Evolutionary conservation across 306 rosid genomes (phyloP).

Genomic region (Quercus berberidifolia): DNA sequence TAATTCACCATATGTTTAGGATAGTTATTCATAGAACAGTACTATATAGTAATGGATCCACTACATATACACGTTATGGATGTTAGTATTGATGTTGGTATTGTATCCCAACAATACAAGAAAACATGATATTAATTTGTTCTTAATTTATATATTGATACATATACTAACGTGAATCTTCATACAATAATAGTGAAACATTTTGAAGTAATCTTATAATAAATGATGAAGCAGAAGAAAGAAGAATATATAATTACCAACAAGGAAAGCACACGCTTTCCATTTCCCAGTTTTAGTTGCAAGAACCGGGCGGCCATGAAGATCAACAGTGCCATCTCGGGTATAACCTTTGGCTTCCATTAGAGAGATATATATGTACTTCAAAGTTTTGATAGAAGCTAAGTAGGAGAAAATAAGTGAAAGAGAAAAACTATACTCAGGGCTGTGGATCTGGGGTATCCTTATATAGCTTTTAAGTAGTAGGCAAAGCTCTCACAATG

Average conservation of each 20-base stretch:
- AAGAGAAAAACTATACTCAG: slow-evolving; percentile 11
- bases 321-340: slow-evolving; percentile 79
- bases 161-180: no score
- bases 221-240: background rate
- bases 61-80: no score
- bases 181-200: no score
- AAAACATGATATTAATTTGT: no score
- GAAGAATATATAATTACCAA: slow-evolving; percentile 44
- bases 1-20: no score
- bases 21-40: no score
- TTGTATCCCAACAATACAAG: no score
- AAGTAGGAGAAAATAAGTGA: slow-evolving; percentile 7
- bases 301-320: slow-evolving; percentile 68
- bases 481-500: background rate
- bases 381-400: background rate
- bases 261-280: slow-evolving; percentile 96
- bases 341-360: slow-evolving; percentile 75
- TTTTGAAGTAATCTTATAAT: background rate
- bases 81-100: no score
- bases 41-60: no score
- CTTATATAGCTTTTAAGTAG: background rate
- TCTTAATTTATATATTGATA: no score
- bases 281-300: slow-evolving; percentile 92
- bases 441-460: slow-evolving; percentile 11
- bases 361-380: background rate